Base-by-base conservation (phyloP, 1,284 basidiomycete genomes). In the Tilletiopsis washingtonensis region DNA sequence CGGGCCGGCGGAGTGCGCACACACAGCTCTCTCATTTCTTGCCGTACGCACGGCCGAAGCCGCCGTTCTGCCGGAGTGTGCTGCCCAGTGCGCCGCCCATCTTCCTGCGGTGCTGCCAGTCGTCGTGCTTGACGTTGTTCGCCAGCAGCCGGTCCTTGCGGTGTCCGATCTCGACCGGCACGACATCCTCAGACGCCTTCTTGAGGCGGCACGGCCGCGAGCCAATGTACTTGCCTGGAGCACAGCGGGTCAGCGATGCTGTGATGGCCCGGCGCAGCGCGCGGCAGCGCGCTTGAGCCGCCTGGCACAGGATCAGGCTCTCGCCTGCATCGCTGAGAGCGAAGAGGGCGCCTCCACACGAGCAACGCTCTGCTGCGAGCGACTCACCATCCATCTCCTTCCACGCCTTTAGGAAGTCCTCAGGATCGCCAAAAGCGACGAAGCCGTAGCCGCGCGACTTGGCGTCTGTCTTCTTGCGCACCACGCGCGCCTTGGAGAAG, bases 361-460 rank as follows among this genome's bases (percentile, higher is more conserved):
- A n/a, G n/a, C n/a, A n/a, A n/a, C n/a, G n/a, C n/a, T n/a, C n/a
- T n/a, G n/a, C n/a, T 34, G 32, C 12, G 32, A 34, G 12, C n/a
- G 3, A 40, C 51, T 41, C 48, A 86, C 91, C 93, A 74, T 99
- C 89, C 90, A 97, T 97, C 75, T 98, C 90, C 73, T 98, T 98
- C 94, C 94, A 99, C 5, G 94, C 94, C 64, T 83, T 90, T 52
- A 99, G 75, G 74, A 97, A 98, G 74, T 99, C 94, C 76, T 98
- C 93, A 0, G 94, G 94, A 68, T 98, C 94, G 50, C 88, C 89
- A 75, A 98, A 98, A 0, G 90, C 88, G 29, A 98, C 90, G 69
- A 99, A 99, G 1, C 90, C 94, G 69, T 86, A 99, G 0, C 76
- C 76, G 74, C 90, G 94, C 0, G 91, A 89, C 87, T 98, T 77